A percentile compares a stretch with the other conserved stretches of the same genome.
phyloP scores from a whole-genome alignment of 345 rosid species.

The Lepidium didymum region DNA sequence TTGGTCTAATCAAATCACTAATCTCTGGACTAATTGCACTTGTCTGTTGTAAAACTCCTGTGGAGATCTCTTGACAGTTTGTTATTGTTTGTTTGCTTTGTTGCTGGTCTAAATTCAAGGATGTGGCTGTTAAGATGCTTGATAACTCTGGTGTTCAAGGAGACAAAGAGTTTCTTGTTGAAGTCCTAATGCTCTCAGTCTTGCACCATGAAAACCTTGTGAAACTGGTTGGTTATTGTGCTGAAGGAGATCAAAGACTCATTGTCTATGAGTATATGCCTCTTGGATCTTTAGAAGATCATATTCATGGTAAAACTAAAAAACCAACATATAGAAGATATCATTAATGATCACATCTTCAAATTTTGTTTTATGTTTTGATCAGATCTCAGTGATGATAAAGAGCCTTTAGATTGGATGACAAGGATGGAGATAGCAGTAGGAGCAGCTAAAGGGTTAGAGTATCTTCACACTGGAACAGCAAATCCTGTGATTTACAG shows the following conservation, averaged over 20 bases:
- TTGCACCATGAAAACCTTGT: constrained; percentile 66
- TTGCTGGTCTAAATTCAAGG: constrained; percentile 2
- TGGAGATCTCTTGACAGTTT: background rate
- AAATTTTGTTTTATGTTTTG: background rate
- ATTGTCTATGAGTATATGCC: constrained; percentile 71
- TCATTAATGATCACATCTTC: background rate
- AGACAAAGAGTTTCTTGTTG: constrained; percentile 75
- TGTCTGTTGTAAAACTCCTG: background rate
- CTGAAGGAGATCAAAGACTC: constrained; percentile 69
- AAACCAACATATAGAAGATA: background rate
- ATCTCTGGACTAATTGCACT: background rate
- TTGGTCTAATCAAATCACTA: background rate
- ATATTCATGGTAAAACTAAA: constrained; percentile 39
- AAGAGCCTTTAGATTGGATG: constrained; percentile 51
- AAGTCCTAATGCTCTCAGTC: constrained; percentile 80
- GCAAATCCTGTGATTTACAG: constrained; percentile 54
- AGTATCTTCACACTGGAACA: constrained; percentile 47
- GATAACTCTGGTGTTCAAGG: constrained; percentile 63
- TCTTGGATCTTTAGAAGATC: constrained; percentile 67
- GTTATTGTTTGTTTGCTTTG: background rate
- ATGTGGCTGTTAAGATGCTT: constrained; percentile 64
- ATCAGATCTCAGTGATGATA: constrained; percentile 32
- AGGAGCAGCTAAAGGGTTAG: constrained; percentile 61
- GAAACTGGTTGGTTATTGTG: constrained; percentile 61
- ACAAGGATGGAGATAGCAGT: constrained; percentile 55